Evolutionary conservation across 495 filamentous ascomycete genomes (phyloP).

Genomic region (Xylaria venustula): DNA sequence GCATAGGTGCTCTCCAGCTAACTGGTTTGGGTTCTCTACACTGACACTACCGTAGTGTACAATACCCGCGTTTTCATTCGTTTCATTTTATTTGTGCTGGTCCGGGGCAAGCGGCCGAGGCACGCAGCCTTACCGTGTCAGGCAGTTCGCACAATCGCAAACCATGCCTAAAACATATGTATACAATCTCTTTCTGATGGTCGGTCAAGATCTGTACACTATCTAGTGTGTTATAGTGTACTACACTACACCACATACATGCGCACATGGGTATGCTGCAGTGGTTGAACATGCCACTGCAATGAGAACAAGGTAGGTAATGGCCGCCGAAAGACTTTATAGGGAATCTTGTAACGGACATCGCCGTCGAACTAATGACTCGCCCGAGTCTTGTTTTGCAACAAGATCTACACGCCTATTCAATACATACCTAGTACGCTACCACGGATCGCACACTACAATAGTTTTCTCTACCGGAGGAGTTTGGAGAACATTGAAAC

Average conservation of each 20-base stretch:
- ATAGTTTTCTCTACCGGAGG: too few relatives aligned
- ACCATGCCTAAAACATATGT: not conserved
- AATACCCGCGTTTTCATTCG: not conserved
- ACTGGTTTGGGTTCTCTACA: not conserved
- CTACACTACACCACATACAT: too few relatives aligned
- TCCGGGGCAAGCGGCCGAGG: not conserved
- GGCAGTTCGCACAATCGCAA: not conserved
- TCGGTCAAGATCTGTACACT: not conserved
- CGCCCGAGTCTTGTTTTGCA: not conserved
- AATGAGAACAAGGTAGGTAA: not conserved
- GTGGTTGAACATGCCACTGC: not conserved
- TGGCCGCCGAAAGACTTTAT: not conserved
- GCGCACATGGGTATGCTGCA: not conserved
- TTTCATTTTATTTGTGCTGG: not conserved
- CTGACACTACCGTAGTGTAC: not conserved
- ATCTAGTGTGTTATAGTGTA: not conserved
- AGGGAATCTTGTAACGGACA: not conserved
- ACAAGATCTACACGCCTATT: not conserved
- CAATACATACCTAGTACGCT: not conserved
- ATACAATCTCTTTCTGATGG: not conserved
- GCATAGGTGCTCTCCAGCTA: not conserved
- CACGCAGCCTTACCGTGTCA: constrained; percentile 2
- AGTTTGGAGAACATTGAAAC: too few relatives aligned
- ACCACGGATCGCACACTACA: not conserved
- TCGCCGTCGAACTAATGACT: not conserved